Conservation (phyloP, 2,329 filamentous ascomycete genomes). For the Nannizziopsis barbatae region DNA sequence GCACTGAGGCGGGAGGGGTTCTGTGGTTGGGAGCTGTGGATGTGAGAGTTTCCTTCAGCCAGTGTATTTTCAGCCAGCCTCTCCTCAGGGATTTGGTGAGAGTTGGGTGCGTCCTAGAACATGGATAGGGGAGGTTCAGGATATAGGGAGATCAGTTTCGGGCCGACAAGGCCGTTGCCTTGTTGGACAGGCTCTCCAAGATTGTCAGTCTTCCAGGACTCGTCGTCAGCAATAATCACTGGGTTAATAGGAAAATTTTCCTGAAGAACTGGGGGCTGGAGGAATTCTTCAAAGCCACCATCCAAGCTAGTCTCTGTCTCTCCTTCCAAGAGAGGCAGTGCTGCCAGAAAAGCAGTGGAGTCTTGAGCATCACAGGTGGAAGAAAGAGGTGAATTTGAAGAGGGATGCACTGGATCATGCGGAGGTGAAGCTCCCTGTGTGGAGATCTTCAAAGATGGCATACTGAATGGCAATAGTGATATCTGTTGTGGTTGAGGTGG, state of each 20-base stretch:
- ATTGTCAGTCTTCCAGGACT: background rate
- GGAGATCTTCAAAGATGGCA: background rate
- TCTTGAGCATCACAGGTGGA: background rate
- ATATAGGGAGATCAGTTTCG: slow-evolving; percentile 1
- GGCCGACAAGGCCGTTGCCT: background rate
- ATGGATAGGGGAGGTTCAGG: slow-evolving; percentile 9
- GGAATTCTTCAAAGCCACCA: background rate
- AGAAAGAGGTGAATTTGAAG: background rate
- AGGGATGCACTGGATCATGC: background rate
- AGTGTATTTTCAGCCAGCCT: background rate
- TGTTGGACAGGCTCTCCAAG: background rate
- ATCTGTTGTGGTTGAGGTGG: slow-evolving; percentile 1
- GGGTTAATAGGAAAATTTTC: slow-evolving; percentile 4
- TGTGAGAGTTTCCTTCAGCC: background rate
- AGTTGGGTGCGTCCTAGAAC: background rate
- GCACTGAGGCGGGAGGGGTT: background rate
- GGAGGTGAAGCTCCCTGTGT: background rate
- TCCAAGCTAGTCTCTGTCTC: background rate
- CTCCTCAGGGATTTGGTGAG: background rate
- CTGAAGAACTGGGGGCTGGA: background rate
- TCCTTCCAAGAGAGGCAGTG: background rate
- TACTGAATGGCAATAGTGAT: slow-evolving; percentile 1
- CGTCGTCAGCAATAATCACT: slow-evolving; percentile 2
- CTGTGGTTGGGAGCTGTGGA: background rate
- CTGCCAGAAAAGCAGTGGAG: background rate